Base-by-base conservation (phyloP, 176 grass and related monocot genomes). In the Oryza rufipogon region DNA sequence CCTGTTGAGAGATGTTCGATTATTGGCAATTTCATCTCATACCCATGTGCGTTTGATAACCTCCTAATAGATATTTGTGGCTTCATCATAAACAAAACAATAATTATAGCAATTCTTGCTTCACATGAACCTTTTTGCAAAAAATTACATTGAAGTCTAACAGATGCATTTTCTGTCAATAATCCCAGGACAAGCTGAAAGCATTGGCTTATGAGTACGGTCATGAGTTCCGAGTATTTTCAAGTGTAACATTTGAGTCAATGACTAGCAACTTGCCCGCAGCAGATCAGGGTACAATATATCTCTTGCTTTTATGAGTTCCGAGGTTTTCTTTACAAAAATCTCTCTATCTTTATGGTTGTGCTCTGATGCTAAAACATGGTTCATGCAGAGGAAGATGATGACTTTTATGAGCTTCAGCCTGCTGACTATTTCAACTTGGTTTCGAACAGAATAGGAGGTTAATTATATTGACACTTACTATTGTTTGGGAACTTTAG, bases 401-500 rank as follows among this genome's bases (percentile, higher is more conserved):
- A 99, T 67, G 91, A 94, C 13, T 99, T 99, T 80, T 99, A 96
- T 82, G 93, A 99, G 85, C 87, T 99, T 88, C 87, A 91, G 47
- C 88, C 93, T 72, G 91, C 86, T 39, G 96, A 99, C 80, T 96
- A 92, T 88, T 99, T 76, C 36, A 85, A 81, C 16, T 74, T 96
- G 80, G 77, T 89, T 74, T 81, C 87, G 49, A 87, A 86, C 73
- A 94, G 71, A 86, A 77, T 99, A 9, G 91, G 74, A 91, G 93
- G 96, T 92, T 75, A 85, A 23, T 69, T 60, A 38, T 52, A 64
- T 70, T 63, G 2, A 11, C 44, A 61, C 49, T 81, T 63, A 70
- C 67, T 89, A 47, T 58, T 39, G 23, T 91, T 65, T 75, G 67
- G 28, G 11, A 42, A 70, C 63, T 65, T 66, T 33, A 83, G 45